phyloP scores from a whole-genome alignment of 257 asterid species.

The Penstemon newberryi region DNA sequence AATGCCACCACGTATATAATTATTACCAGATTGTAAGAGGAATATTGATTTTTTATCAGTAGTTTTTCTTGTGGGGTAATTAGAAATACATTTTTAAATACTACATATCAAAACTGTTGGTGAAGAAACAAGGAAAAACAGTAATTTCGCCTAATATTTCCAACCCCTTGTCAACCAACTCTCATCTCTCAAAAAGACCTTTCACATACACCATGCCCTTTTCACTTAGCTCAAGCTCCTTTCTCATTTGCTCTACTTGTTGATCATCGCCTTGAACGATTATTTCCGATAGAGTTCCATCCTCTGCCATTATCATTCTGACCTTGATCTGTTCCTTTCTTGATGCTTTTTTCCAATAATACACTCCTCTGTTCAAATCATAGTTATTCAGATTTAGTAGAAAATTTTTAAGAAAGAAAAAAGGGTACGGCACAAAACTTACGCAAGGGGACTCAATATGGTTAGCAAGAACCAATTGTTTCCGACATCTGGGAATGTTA shows the following conservation, averaged over 20 bases:
- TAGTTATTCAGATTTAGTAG: not conserved
- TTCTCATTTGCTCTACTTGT: constrained; percentile 84
- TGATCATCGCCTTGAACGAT: constrained; percentile 87
- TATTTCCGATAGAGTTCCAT: constrained; percentile 70
- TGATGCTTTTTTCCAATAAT: constrained; percentile 91
- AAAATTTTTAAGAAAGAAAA: not conserved
- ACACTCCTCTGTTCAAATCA: constrained; percentile 62
- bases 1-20: too few species aligned
- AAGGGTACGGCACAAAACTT: constrained; percentile 32
- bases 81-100: constrained; percentile 22
- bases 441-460: constrained; percentile 85
- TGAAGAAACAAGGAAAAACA: not conserved
- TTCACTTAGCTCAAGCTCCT: constrained; percentile 81
- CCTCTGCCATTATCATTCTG: constrained; percentile 61
- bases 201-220: constrained; percentile 92
- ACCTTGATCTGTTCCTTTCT: constrained; percentile 95
- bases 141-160: not conserved
- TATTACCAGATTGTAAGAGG: too few species aligned
- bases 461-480: constrained; percentile 85
- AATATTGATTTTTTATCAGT: too few species aligned
- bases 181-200: constrained; percentile 81
- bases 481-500: constrained; percentile 83
- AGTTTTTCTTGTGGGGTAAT: not conserved
- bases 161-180: not conserved
- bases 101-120: constrained; percentile 33